Conservation (phyloP, 2,329 filamentous ascomycete species). For the Fusarium begoniae region DNA sequence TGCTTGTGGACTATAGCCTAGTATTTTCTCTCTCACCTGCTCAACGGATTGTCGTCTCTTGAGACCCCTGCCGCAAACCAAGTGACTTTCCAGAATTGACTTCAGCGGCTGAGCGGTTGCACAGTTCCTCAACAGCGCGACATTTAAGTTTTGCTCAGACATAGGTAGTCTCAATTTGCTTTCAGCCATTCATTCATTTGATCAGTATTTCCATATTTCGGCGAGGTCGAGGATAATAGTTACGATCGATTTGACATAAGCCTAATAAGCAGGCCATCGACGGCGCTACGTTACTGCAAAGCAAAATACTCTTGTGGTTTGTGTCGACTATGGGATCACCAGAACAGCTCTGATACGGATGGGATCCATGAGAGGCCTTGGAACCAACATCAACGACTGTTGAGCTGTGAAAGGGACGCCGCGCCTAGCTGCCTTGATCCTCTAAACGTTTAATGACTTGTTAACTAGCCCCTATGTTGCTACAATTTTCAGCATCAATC, state of each 20-base stretch:
- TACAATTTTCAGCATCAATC: background rate
- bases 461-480: background rate
- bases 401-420: background rate
- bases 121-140: background rate
- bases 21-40: background rate
- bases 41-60: background rate
- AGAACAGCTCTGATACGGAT: background rate
- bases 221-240: background rate
- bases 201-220: background rate
- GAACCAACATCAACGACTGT: background rate
- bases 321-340: background rate
- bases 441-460: background rate
- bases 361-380: background rate
- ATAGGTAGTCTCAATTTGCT: background rate
- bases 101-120: background rate
- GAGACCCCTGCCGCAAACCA: background rate
- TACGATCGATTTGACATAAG: background rate
- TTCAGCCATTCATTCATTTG: background rate
- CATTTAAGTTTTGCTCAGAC: background rate
- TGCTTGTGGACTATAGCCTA: background rate
- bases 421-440: no score
- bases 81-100: background rate
- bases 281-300: background rate
- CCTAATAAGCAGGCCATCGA: background rate
- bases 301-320: conserved; percentile 1